Evolutionary conservation across 805 yeast species (phyloP).

Genomic region (Lachancea meyersii): DNA sequence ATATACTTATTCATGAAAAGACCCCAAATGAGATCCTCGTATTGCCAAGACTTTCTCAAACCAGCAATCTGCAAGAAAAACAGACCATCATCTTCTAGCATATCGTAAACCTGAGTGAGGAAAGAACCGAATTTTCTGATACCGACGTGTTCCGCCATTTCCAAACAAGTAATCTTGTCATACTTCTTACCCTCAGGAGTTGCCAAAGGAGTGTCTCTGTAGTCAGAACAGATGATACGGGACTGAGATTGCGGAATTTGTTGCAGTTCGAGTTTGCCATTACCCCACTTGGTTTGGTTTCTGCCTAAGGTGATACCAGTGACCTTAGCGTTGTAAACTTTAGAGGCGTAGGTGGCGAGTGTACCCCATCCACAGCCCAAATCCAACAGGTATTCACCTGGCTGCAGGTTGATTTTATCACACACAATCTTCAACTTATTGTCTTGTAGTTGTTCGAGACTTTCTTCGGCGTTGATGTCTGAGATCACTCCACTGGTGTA

Average conservation of each 20-base stretch:
- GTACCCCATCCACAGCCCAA: slow-evolving; percentile 98
- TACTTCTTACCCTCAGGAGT: slow-evolving; percentile 43
- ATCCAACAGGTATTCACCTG: slow-evolving; percentile 74
- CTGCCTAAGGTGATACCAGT: slow-evolving; percentile 88
- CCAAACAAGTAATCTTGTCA: slow-evolving; percentile 83
- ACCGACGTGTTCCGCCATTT: slow-evolving; percentile 97
- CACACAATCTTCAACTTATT: slow-evolving; percentile 83
- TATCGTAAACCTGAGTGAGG: slow-evolving; percentile 72
- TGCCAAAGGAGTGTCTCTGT: slow-evolving; percentile 82
- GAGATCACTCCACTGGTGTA: slow-evolving; percentile 81
- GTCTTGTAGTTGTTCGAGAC: slow-evolving; percentile 78
- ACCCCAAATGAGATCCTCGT: slow-evolving; percentile 92
- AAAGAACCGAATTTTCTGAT: slow-evolving; percentile 73
- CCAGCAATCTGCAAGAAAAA: slow-evolving; percentile 88
- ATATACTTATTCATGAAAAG: slow-evolving; percentile 92
- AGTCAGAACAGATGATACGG: slow-evolving; percentile 73
- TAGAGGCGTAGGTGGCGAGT: slow-evolving; percentile 75
- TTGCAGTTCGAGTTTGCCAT: slow-evolving; percentile 56
- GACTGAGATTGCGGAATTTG: slow-evolving; percentile 68
- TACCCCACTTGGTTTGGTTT: slow-evolving; percentile 91
- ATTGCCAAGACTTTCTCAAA: slow-evolving; percentile 86
- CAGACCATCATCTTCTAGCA: slow-evolving; percentile 87
- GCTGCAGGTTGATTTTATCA: slow-evolving; percentile 68
- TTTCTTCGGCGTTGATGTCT: slow-evolving; percentile 64
- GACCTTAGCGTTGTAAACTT: slow-evolving; percentile 74